A percentile compares a stretch with the other conserved stretches of the same genome.
phyloP scores from a whole-genome alignment of 2,329 filamentous ascomycete species.

The Colletotrichum tabaci region DNA sequence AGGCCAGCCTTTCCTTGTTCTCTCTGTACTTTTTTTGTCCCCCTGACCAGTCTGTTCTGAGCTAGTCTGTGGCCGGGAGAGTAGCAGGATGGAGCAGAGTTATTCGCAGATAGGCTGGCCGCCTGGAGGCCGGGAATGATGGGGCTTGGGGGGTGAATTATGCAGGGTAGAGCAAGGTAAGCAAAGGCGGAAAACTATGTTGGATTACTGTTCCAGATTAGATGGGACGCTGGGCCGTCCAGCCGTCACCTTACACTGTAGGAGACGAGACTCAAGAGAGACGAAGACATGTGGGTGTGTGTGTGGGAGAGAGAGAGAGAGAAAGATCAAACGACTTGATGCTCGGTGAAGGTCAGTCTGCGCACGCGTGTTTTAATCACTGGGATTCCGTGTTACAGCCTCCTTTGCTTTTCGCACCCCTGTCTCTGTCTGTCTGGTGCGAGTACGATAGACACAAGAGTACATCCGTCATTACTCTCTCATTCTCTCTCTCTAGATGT shows the following conservation, averaged over 20 bases:
- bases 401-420: neutral
- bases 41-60: slow-evolving; percentile 37
- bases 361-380: slow-evolving; percentile 5
- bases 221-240: slow-evolving; percentile 22
- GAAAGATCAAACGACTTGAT: slow-evolving; percentile 19
- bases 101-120: too few relatives aligned
- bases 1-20: slow-evolving; percentile 37
- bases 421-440: neutral
- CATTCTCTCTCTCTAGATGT: neutral
- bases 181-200: slow-evolving; percentile 3
- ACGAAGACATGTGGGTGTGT: too few relatives aligned
- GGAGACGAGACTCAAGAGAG: too few relatives aligned
- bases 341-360: slow-evolving; percentile 23
- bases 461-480: too few relatives aligned
- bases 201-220: slow-evolving; percentile 14
- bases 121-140: neutral
- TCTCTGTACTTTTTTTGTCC: slow-evolving; percentile 2
- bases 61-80: slow-evolving; percentile 16
- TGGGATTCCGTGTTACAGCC: slow-evolving; percentile 3
- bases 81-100: too few relatives aligned
- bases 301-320: neutral
- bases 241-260: too few relatives aligned
- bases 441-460: neutral
- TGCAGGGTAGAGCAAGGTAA: slow-evolving; percentile 18
- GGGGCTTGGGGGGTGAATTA: neutral